Conservation (phyloP, 2,329 filamentous ascomycete species). For the Pestalotiopsis sp. region DNA sequence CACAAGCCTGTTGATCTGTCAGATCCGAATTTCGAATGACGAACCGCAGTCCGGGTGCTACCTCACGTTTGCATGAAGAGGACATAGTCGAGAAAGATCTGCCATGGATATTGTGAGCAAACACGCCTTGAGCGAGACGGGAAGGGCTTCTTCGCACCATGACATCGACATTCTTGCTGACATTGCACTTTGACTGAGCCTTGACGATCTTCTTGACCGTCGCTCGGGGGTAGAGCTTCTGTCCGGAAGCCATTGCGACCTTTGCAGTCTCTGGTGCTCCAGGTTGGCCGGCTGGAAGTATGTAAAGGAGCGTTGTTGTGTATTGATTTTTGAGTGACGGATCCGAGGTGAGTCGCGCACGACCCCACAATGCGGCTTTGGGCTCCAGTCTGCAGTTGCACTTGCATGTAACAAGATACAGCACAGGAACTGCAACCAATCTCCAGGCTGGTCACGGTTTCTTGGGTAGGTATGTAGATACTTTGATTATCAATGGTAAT, state of each 20-base stretch:
- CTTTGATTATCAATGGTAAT: too few species aligned
- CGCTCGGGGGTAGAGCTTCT: constrained; percentile 80
- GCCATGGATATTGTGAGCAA: constrained; percentile 17
- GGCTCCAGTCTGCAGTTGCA: too few species aligned
- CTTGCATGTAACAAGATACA: too few species aligned
- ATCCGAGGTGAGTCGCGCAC: too few species aligned
- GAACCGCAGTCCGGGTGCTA: too few species aligned
- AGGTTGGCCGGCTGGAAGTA: not conserved
- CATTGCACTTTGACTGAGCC: constrained; percentile 77
- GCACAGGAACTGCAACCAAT: too few species aligned
- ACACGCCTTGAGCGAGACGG: constrained; percentile 28
- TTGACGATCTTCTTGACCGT: constrained; percentile 90
- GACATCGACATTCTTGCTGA: constrained; percentile 86
- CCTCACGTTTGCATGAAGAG: constrained; percentile 73
- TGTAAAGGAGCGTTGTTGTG: not conserved
- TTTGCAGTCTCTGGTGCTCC: not conserved
- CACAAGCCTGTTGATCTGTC: constrained; percentile 60
- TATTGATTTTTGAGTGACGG: not conserved
- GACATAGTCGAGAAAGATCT: constrained; percentile 86
- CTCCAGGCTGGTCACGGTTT: too few species aligned
- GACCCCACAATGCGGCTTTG: too few species aligned
- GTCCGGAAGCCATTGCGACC: constrained; percentile 59
- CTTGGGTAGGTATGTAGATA: too few species aligned
- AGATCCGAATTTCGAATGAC: not conserved
- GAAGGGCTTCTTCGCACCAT: constrained; percentile 57